A percentile compares a stretch with the other conserved stretches of the same genome.
Evolutionary conservation across 768 basidiomycete genomes (phyloP).

Genomic region (Xerocomus spinulosus): DNA sequence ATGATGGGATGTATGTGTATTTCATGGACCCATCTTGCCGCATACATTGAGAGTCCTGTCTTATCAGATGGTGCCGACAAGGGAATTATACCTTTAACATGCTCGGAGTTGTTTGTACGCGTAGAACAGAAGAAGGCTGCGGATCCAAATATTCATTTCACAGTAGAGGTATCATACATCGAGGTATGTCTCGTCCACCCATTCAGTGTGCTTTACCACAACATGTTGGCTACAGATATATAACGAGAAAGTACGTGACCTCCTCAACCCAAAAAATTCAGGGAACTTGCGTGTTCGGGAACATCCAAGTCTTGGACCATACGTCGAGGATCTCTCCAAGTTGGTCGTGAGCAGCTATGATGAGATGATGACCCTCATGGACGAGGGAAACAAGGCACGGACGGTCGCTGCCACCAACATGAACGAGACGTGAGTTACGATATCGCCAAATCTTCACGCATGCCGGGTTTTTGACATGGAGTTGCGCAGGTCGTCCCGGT

Average conservation of each 20-base stretch:
- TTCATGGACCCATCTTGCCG: slow-evolving; percentile 1
- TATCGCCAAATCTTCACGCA: not conserved
- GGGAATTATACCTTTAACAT: slow-evolving; percentile 96
- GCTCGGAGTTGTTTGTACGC: slow-evolving; percentile 85
- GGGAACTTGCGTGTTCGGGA: slow-evolving; percentile 96
- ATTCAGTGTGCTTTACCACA: not conserved
- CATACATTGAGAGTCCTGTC: slow-evolving; percentile 4
- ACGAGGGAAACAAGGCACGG: slow-evolving; percentile 97
- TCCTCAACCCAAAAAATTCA: slow-evolving; percentile 95
- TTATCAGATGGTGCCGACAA: slow-evolving; percentile 87
- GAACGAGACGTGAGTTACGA: slow-evolving; percentile 88
- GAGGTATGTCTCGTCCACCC: slow-evolving; percentile 50
- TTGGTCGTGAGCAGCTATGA: slow-evolving; percentile 87
- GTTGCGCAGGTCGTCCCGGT: slow-evolving; percentile 75
- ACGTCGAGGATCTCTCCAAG: slow-evolving; percentile 96
- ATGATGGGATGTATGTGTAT: slow-evolving; percentile 92
- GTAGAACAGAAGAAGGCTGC: slow-evolving; percentile 58
- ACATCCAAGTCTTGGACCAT: slow-evolving; percentile 94
- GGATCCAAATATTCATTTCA: slow-evolving; percentile 72
- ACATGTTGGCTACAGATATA: slow-evolving; percentile 57
- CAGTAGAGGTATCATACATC: slow-evolving; percentile 98
- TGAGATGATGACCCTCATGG: slow-evolving; percentile 99
- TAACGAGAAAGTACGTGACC: slow-evolving; percentile 96
- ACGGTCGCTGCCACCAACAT: slow-evolving; percentile 99
- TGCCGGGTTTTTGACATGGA: slow-evolving; percentile 3